Evolutionary conservation across 257 asterid species (phyloP).

Genomic region (Echites panduratus): DNA sequence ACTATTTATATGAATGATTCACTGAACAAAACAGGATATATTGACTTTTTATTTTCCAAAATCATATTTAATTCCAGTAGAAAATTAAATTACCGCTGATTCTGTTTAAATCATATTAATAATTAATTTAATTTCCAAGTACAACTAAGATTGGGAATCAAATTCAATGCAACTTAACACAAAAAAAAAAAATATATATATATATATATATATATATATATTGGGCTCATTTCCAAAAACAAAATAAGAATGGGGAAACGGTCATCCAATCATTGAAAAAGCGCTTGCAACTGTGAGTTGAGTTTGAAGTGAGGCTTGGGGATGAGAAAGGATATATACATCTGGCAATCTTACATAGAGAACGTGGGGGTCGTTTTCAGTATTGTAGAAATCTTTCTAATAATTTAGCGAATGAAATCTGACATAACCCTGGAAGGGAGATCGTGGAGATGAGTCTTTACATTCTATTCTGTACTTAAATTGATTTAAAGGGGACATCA

Average conservation of each 20-base stretch:
- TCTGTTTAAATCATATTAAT: not conserved
- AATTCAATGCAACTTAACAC: constrained; percentile 9
- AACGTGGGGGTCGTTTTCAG: constrained; percentile 27
- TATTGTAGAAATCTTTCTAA: not conserved
- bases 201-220: too few relatives aligned
- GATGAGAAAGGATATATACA: constrained; percentile 9
- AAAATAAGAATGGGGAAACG: not conserved
- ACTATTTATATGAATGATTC: constrained; percentile 33
- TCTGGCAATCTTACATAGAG: constrained; percentile 17
- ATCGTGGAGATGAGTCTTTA: constrained; percentile 17
- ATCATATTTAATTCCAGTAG: not conserved
- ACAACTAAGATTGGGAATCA: constrained; percentile 15
- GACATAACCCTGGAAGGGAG: constrained; percentile 7
- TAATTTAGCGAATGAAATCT: constrained; percentile 1
- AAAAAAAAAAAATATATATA: not conserved
- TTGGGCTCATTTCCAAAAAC: too few relatives aligned
- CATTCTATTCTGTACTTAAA: not conserved
- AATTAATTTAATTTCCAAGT: constrained; percentile 1
- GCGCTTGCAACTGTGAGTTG: not conserved
- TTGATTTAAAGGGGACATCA: not conserved
- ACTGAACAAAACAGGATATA: not conserved
- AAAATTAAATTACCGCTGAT: not conserved
- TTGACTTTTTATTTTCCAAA: not conserved
- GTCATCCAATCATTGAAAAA: constrained; percentile 11
- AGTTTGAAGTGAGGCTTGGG: constrained; percentile 9